Percentiles rank a stretch among this genome's conserved stretches.
phyloP scores from a whole-genome alignment of 2,329 filamentous ascomycete species.

The Alternaria triticina region DNA sequence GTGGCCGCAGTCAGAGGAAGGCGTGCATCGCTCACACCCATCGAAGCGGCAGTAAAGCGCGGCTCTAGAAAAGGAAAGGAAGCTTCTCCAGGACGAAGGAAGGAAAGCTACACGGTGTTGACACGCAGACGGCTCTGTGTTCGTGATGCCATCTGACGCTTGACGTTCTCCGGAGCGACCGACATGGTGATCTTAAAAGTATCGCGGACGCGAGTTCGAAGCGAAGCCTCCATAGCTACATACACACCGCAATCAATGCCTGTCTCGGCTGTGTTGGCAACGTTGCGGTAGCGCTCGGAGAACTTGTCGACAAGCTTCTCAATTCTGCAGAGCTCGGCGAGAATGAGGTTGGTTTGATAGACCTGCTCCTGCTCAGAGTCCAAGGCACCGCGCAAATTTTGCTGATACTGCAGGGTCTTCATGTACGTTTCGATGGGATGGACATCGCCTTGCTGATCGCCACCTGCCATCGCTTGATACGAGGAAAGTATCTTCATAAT shows the following conservation, averaged over 20 bases:
- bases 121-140: slow-evolving; percentile 37
- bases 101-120: slow-evolving; percentile 32
- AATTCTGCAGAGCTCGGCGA: slow-evolving; percentile 43
- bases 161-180: slow-evolving; percentile 43
- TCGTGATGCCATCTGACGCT: slow-evolving; percentile 41
- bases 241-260: slow-evolving; percentile 42
- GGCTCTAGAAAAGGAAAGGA: slow-evolving; percentile 3
- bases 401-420: slow-evolving; percentile 36
- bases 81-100: slow-evolving; percentile 5
- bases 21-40: neutral
- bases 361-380: slow-evolving; percentile 40
- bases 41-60: neutral
- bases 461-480: slow-evolving; percentile 44
- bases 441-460: slow-evolving; percentile 22
- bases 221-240: slow-evolving; percentile 36
- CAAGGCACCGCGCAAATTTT: slow-evolving; percentile 29
- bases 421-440: slow-evolving; percentile 31
- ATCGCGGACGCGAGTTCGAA: slow-evolving; percentile 44
- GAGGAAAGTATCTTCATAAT: slow-evolving; percentile 46
- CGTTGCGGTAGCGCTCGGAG: slow-evolving; percentile 43
- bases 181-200: slow-evolving; percentile 48
- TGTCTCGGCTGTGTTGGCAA: slow-evolving; percentile 25
- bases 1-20: neutral
- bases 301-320: slow-evolving; percentile 49
- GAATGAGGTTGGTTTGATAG: slow-evolving; percentile 40